phyloP scores from a whole-genome alignment of 495 filamentous ascomycete species.

The Neurospora tetraspora region DNA sequence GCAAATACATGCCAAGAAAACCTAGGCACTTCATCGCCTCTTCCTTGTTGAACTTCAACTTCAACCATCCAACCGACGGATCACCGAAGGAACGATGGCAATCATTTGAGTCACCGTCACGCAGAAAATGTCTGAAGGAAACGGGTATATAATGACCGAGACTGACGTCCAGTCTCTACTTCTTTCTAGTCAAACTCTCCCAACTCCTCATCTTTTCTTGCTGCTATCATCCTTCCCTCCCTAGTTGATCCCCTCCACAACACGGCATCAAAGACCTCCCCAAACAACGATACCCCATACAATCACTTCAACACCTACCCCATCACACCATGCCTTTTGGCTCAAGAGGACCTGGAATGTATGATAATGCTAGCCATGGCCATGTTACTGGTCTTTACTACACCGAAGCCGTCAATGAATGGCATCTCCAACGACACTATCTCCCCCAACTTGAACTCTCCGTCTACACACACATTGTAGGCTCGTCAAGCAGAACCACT shows the following conservation, averaged over 20 bases:
- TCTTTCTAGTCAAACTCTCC: not conserved
- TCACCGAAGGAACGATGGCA: not conserved
- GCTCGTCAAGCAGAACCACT: constrained; percentile 44
- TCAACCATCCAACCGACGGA: not conserved
- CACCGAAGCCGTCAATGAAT: not conserved
- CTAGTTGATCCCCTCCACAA: not conserved
- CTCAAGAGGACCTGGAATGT: not conserved
- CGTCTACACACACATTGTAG: constrained; percentile 43
- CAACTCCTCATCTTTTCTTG: not conserved
- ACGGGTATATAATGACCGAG: not conserved
- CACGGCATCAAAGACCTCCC: not conserved
- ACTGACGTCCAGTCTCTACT: not conserved
- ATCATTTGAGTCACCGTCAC: not conserved
- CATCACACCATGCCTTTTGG: not conserved
- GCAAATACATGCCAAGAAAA: not conserved
- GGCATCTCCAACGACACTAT: constrained; percentile 20
- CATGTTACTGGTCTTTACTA: constrained; percentile 21
- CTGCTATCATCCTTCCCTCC: not conserved
- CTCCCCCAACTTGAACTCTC: constrained; percentile 45
- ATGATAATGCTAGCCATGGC: not conserved
- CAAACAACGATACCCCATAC: not conserved
- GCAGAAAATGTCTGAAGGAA: not conserved
- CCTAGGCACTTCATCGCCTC: not conserved
- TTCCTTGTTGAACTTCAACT: not conserved
- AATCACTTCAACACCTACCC: not conserved